Conservation (phyloP, 768 basidiomycete genomes). For the Serendipita vermifera region DNA sequence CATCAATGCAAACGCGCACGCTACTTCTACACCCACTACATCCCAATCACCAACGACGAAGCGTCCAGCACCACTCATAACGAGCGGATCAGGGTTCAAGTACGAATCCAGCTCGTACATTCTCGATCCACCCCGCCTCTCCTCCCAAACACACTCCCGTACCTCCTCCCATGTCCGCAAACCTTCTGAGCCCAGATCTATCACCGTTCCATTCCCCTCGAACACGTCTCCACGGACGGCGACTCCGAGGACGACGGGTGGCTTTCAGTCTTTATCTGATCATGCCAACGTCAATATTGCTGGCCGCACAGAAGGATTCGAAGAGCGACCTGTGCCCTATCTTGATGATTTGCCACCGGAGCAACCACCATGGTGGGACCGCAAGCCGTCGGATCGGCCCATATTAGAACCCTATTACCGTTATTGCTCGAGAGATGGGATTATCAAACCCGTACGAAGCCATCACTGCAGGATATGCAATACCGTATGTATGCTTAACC, state of each 20-base stretch:
- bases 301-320: not conserved
- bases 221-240: not conserved
- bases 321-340: not conserved
- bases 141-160: not conserved
- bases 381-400: conserved; percentile 19
- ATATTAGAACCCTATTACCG: conserved; percentile 49
- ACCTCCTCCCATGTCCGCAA: not conserved
- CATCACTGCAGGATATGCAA: conserved; percentile 78
- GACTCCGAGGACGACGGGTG: not conserved
- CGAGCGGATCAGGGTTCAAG: not conserved
- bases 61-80: not conserved
- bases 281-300: not conserved
- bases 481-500: conserved; percentile 38
- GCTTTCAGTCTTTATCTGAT: not conserved
- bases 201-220: too few relatives aligned
- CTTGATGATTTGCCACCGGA: not conserved
- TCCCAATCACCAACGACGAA: not conserved
- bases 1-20: too few relatives aligned
- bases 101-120: conserved; percentile 3
- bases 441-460: conserved; percentile 59
- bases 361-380: not conserved
- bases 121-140: not conserved
- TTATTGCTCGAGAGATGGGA: conserved; percentile 49
- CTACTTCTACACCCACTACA: not conserved
- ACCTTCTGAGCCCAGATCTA: too few relatives aligned